Conservation (phyloP, 2,329 filamentous ascomycete species). For the Stagonosporopsis cucurbitacearum region DNA sequence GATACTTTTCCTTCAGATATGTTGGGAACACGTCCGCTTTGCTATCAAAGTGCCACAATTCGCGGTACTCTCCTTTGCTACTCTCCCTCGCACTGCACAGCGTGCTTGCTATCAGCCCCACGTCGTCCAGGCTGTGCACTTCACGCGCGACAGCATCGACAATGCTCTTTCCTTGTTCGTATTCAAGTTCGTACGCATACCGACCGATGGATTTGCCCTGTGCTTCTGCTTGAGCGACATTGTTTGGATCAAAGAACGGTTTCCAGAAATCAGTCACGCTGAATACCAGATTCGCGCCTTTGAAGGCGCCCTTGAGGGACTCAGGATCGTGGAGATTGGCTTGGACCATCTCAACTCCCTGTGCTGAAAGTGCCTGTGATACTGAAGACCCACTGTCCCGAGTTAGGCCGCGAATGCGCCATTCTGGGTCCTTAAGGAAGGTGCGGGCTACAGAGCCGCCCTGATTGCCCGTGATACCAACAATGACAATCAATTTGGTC, state of each 20-base stretch:
- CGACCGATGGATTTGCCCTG: conserved; percentile 26
- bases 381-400: conserved; percentile 37
- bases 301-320: conserved; percentile 46
- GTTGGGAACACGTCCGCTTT: conserved; percentile 34
- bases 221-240: conserved; percentile 23
- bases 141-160: conserved; percentile 32
- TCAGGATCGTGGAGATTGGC: conserved; percentile 43
- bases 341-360: conserved; percentile 49
- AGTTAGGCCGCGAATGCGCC: conserved; percentile 59
- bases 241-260: conserved; percentile 24
- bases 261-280: conserved; percentile 46
- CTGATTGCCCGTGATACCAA: conserved; percentile 40
- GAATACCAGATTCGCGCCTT: conserved; percentile 50
- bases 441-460: conserved; percentile 31
- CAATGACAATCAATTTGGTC: conserved; percentile 36
- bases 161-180: conserved; percentile 39
- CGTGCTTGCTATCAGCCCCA: conserved; percentile 32
- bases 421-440: conserved; percentile 54
- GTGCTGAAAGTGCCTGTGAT: conserved; percentile 29
- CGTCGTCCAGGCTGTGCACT: conserved; percentile 25
- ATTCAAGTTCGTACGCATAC: conserved; percentile 33
- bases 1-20: conserved; percentile 29
- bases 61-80: conserved; percentile 30
- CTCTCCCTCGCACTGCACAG: conserved; percentile 31
- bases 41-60: conserved; percentile 38